Base-by-base conservation (phyloP, 257 asterid genomes). In the Henckelia pumila region DNA sequence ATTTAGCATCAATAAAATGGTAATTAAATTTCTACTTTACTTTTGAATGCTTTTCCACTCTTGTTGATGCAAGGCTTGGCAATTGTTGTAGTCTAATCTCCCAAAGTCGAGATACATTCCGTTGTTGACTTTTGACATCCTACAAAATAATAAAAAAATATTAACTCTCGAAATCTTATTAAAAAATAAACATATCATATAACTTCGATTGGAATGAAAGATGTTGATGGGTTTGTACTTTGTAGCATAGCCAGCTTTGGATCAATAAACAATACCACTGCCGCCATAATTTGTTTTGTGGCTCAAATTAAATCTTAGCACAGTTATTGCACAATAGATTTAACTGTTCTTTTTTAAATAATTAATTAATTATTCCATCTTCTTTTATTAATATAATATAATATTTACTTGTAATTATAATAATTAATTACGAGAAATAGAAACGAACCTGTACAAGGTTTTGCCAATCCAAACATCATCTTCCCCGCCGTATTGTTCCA, bases 391-490 rank as follows among this genome's bases (percentile, higher is more conserved):
- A n/a, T n/a, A n/a, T n/a, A 56, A 32, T 5, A 29, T 29, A 2
- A 56, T 21, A 56, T 2, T 21, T 56, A 25, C 26, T 25, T 25
- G 26, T 25, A 25, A 25, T 25, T 25, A 25, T 25, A 25, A 25
- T 3, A 25, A 25, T n/a, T n/a, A n/a, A n/a, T n/a, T n/a, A 21
- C 3, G 16, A 7, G 22, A 59, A 5, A 60, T 5, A 8, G 49
- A 3, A 14, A 59, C 1, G 5, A 71, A 92, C 98, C 96, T 88
- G 79, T 94, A 90, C 20, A 93, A 75, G 7, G 96, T 83, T 77
- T 94, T 94, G 67, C 99, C 97, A 63, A 94, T 94, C 99, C 99
- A 94, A 2, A 94, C 94, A 67, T 94, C 99, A n/a, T 84, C 84
- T 4, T 78, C 93, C 4, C 89, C 97, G 16, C 97, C 99, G 23